phyloP scores from a whole-genome alignment of 257 asterid species.

The Solanum piurae region DNA sequence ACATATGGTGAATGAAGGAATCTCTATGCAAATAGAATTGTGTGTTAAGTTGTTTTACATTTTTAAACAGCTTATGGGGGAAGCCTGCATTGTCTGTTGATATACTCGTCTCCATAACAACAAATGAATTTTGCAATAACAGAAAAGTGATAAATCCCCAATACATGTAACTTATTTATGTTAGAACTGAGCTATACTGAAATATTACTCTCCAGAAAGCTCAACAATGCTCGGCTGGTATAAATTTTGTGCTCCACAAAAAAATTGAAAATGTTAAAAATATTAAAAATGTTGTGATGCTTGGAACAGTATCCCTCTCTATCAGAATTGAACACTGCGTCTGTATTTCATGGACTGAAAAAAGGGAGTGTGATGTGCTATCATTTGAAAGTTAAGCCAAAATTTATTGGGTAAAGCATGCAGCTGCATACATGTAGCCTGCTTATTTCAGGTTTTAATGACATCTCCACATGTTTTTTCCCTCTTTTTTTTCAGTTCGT shows the following conservation, averaged over 20 bases:
- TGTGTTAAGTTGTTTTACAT: neutral
- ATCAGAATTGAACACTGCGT: neutral
- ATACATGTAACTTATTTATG: neutral
- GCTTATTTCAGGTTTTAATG: neutral
- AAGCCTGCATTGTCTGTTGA: neutral
- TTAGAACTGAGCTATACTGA: neutral
- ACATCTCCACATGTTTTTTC: neutral
- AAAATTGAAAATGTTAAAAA: neutral
- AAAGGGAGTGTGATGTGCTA: neutral
- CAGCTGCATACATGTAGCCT: neutral
- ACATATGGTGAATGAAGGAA: neutral
- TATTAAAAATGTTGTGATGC: neutral
- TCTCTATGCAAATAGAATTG: neutral
- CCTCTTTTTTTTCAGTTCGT: neutral
- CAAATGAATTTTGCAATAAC: neutral
- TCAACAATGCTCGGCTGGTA: neutral
- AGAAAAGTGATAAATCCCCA: neutral
- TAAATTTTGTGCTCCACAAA: neutral
- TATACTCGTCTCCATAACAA: neutral
- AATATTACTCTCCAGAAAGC: neutral
- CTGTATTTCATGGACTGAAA: neutral
- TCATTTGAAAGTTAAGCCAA: neutral
- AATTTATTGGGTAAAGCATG: neutral
- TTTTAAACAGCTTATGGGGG: neutral
- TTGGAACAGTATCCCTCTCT: neutral